Conservation (phyloP, 1,284 basidiomycete genomes). For the Tremellales sp. region DNA sequence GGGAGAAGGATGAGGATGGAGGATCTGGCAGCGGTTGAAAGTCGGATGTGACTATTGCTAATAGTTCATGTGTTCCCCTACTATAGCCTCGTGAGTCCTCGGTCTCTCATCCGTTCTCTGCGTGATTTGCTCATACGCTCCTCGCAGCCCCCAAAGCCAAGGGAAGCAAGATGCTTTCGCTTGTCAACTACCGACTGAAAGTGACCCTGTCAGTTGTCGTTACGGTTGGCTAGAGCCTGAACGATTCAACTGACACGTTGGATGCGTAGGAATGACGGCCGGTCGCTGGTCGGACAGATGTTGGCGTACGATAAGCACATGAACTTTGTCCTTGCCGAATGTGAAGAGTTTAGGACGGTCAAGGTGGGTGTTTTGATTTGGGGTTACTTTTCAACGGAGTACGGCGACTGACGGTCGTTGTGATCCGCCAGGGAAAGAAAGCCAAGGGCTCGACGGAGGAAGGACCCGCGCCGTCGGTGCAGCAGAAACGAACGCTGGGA, state of each 20-base stretch:
- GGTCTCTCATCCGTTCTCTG: too few species aligned
- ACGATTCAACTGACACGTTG: background rate
- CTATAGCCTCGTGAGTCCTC: too few species aligned
- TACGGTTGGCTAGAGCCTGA: background rate
- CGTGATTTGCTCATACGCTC: too few species aligned
- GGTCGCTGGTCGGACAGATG: slow-evolving; percentile 94
- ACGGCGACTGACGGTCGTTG: background rate
- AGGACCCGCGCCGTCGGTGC: slow-evolving; percentile 71
- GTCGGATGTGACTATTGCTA: too few species aligned
- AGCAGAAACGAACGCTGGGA: slow-evolving; percentile 93
- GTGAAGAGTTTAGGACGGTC: slow-evolving; percentile 89
- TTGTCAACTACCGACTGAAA: slow-evolving; percentile 97
- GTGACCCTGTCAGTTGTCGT: slow-evolving; percentile 80
- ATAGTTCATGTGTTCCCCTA: too few species aligned
- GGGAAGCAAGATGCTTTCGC: slow-evolving; percentile 94
- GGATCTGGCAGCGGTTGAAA: too few species aligned
- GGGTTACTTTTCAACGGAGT: background rate
- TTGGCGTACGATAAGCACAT: slow-evolving; percentile 99
- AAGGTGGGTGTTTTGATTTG: slow-evolving; percentile 41
- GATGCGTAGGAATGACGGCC: slow-evolving; percentile 74
- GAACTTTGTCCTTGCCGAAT: slow-evolving; percentile 97
- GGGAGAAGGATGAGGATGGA: too few species aligned
- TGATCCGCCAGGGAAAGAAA: slow-evolving; percentile 45
- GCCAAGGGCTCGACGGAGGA: slow-evolving; percentile 41
- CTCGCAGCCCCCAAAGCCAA: slow-evolving; percentile 72